These are phyloP conservation scores for Chamaecyparis obtusa DNA, from an alignment of 75 land plant genomes.

Conservation along the genomic window DNA sequence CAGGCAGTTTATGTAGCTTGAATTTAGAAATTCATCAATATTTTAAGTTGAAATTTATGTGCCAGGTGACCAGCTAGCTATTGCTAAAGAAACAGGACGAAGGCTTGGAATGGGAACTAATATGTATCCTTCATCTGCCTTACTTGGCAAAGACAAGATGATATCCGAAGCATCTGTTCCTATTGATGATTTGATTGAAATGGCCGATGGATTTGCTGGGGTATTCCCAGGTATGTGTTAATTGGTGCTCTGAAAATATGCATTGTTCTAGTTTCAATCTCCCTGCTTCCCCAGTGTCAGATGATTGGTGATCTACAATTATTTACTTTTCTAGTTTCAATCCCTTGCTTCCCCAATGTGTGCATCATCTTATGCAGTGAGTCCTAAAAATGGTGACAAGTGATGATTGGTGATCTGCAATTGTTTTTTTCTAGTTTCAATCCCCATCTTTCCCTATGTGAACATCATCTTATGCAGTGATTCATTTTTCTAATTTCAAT, in stretches of 20 bases:
- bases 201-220: conserved; percentile 15
- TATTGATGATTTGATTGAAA: conserved; percentile 48
- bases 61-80: conserved; percentile 74
- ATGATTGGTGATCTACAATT: no score
- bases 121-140: conserved; percentile 61
- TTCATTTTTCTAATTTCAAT: no score
- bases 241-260: neutral
- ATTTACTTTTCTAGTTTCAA: no score
- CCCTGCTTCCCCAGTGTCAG: no score
- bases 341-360: no score
- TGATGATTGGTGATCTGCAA: no score
- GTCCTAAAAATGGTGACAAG: no score
- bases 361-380: no score
- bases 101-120: conserved; percentile 80
- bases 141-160: conserved; percentile 34
- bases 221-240: conserved; percentile 17
- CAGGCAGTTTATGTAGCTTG: neutral
- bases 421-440: no score
- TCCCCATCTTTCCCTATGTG: no score
- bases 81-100: conserved; percentile 78
- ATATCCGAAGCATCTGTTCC: conserved; percentile 29
- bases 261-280: neutral
- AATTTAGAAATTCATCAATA: neutral
- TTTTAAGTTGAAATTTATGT: neutral
- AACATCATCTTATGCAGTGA: no score